These are phyloP conservation scores for Pyricularia pennisetigena DNA, from an alignment of 2,329 filamentous ascomycete genomes.

Conservation along the genomic window DNA sequence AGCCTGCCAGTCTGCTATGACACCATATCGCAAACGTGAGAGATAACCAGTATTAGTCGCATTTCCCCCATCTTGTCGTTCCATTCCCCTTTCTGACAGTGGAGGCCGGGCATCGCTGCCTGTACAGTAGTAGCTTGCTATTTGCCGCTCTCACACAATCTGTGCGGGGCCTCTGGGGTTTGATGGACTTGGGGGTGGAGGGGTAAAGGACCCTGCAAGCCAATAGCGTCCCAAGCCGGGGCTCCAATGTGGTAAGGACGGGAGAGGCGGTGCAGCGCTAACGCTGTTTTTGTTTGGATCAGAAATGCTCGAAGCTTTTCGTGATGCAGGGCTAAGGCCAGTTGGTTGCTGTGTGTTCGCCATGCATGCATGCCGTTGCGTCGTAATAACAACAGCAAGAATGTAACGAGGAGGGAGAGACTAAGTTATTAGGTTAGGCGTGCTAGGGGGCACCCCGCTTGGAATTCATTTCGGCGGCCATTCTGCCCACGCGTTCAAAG, in stretches of 20 bases:
- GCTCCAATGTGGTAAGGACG: neutral
- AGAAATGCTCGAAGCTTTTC: neutral
- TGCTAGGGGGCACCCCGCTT: neutral
- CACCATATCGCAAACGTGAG: neutral
- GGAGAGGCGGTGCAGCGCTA: neutral
- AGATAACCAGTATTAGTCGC: neutral
- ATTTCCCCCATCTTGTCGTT: neutral
- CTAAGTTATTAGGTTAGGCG: neutral
- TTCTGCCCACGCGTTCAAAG: neutral
- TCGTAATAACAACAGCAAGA: neutral
- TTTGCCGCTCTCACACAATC: neutral
- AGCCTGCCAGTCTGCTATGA: neutral
- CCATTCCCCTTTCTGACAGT: neutral
- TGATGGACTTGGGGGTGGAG: neutral
- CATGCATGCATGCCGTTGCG: neutral
- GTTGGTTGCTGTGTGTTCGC: neutral
- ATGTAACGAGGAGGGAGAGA: neutral
- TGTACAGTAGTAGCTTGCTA: neutral
- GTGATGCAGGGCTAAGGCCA: neutral
- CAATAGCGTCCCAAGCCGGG: neutral
- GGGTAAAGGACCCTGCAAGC: neutral
- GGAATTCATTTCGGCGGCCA: neutral
- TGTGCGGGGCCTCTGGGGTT: neutral
- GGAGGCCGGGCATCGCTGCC: neutral
- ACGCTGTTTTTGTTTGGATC: neutral